Conservation (phyloP, 345 rosid genomes). For the Gossypium arboreum region DNA sequence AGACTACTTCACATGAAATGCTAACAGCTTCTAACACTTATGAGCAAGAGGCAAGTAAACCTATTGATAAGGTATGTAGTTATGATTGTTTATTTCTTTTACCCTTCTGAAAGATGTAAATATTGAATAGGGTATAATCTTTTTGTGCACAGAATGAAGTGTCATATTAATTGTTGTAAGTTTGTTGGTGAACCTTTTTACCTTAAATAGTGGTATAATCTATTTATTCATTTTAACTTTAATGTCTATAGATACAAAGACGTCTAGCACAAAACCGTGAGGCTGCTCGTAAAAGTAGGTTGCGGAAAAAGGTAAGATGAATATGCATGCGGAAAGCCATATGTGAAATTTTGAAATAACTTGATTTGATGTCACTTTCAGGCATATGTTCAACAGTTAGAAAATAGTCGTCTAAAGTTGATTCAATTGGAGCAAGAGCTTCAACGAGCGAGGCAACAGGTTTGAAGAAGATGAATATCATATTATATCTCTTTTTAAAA, state of each 20-base stretch:
- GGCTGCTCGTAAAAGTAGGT: conserved; percentile 96
- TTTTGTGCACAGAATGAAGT: neutral
- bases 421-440: conserved; percentile 85
- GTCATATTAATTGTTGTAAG: neutral
- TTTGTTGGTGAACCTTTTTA: neutral
- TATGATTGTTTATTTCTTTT: neutral
- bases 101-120: neutral
- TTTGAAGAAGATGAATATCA: conserved; percentile 15
- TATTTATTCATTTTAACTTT: neutral
- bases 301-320: conserved; percentile 74
- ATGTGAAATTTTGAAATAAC: conserved; percentile 1
- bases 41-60: conserved; percentile 79
- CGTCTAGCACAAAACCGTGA: conserved; percentile 95
- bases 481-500: neutral
- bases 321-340: neutral
- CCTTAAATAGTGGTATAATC: neutral
- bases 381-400: conserved; percentile 97
- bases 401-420: conserved; percentile 80
- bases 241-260: conserved; percentile 57
- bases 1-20: conserved; percentile 71
- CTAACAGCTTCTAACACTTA: conserved; percentile 52
- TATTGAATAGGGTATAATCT: neutral
- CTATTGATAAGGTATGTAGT: conserved; percentile 55
- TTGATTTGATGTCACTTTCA: conserved; percentile 26
- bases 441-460: conserved; percentile 77